Percentiles rank a stretch among this genome's conserved stretches.
Evolutionary conservation across 1,139 yeast genomes (phyloP).

Genomic region (Suhomyces wounanorum): DNA sequence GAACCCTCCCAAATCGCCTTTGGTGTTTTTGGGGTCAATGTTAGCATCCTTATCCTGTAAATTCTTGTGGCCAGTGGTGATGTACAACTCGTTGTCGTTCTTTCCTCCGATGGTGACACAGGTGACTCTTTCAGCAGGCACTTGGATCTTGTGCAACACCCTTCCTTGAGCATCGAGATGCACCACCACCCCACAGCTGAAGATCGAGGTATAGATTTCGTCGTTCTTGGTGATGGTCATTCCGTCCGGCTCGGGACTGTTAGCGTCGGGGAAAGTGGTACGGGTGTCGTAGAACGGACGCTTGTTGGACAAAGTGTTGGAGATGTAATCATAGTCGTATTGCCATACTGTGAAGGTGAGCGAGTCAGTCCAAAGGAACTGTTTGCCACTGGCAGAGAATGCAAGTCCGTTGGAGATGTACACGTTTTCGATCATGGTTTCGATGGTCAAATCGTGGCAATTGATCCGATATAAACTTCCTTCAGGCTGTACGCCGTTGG

Average conservation of each 20-base stretch:
- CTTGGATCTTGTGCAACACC: conserved; percentile 48
- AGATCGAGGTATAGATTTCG: conserved; percentile 70
- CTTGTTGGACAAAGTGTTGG: conserved; percentile 49
- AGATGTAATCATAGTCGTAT: conserved; percentile 56
- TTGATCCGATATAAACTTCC: conserved; percentile 49
- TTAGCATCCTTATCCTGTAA: conserved; percentile 38
- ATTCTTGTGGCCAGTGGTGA: conserved; percentile 65
- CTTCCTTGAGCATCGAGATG: conserved; percentile 54
- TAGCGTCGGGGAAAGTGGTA: conserved; percentile 31
- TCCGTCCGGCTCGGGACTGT: conserved; percentile 78
- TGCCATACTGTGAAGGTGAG: conserved; percentile 58
- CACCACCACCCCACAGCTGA: conserved; percentile 59
- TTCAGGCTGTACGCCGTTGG: conserved; percentile 34
- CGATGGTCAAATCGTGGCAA: conserved; percentile 34
- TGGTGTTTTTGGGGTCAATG: conserved; percentile 32
- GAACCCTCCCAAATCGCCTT: conserved; percentile 60
- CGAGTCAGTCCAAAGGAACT: conserved; percentile 75
- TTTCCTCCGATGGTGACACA: conserved; percentile 76
- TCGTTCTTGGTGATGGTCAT: conserved; percentile 62
- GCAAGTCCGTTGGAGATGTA: conserved; percentile 81
- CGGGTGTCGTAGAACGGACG: conserved; percentile 43
- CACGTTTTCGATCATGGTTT: conserved; percentile 33
- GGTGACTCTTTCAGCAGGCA: conserved; percentile 68
- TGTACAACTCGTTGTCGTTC: conserved; percentile 56
- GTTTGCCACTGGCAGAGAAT: conserved; percentile 54